Evolutionary conservation across 2,329 filamentous ascomycete species (phyloP).

Genomic region (Aspergillus pseudotamarii): DNA sequence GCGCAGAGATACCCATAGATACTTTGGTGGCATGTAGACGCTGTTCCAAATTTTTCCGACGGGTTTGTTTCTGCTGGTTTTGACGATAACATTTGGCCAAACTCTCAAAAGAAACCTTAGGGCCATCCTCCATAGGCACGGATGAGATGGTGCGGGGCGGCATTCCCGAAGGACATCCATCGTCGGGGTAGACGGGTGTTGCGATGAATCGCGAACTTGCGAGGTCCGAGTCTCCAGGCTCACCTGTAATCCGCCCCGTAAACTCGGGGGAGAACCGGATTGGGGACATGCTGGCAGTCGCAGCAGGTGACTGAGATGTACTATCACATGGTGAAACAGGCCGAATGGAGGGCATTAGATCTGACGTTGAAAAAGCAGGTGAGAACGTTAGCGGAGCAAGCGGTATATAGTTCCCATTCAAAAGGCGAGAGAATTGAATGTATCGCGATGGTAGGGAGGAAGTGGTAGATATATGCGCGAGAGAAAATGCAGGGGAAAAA

Average conservation of each 20-base stretch:
- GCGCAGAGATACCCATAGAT: conserved; percentile 46
- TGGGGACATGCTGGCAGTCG: conserved; percentile 27
- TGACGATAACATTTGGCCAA: conserved; percentile 47
- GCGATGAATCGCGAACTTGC: conserved; percentile 29
- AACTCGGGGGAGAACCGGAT: conserved; percentile 21
- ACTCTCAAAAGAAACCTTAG: conserved; percentile 46
- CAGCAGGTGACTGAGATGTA: conserved; percentile 29
- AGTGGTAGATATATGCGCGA: neutral
- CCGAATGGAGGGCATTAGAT: conserved; percentile 29
- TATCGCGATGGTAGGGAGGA: neutral
- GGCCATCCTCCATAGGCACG: conserved; percentile 23
- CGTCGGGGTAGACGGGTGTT: conserved; percentile 22
- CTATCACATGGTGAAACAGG: conserved; percentile 38
- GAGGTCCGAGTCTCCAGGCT: conserved; percentile 37
- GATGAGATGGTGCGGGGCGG: conserved; percentile 13
- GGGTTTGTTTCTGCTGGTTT: conserved; percentile 45
- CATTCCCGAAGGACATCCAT: conserved; percentile 20
- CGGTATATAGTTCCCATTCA: conserved; percentile 3
- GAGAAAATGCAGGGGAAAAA: conserved; percentile 7
- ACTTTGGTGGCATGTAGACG: conserved; percentile 45
- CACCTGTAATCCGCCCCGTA: conserved; percentile 34
- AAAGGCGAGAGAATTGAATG: conserved; percentile 8
- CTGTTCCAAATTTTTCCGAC: conserved; percentile 43
- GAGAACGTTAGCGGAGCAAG: conserved; percentile 9
- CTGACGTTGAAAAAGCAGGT: conserved; percentile 17